A percentile compares a stretch with the other conserved stretches of the same genome.
Evolutionary conservation across 192 early-diverging fungal genomes (phyloP).

Genomic region (Paraglomus brasilianum): DNA sequence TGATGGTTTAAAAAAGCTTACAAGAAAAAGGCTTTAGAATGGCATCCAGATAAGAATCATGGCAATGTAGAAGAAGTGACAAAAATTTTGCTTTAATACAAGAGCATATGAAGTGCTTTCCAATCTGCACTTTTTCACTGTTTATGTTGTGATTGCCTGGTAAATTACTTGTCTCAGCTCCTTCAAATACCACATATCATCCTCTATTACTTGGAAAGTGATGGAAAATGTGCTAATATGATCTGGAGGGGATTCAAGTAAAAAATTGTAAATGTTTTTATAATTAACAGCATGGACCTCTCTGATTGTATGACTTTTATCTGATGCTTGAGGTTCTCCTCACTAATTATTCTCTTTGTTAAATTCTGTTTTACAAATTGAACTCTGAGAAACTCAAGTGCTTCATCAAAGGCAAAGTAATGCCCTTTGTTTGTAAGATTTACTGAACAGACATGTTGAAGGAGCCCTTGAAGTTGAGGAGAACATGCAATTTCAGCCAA

Average conservation of each 20-base stretch:
- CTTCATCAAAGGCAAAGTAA: conserved; percentile 3
- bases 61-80: conserved; percentile 84
- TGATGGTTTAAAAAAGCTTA: conserved; percentile 91
- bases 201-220: conserved; percentile 16
- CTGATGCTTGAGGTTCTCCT: conserved; percentile 2
- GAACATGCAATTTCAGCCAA: neutral
- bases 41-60: conserved; percentile 87
- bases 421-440: neutral
- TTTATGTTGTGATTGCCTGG: too few relatives aligned
- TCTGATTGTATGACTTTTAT: neutral
- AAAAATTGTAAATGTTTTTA: conserved; percentile 3
- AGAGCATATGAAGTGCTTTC: conserved; percentile 91
- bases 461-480: neutral
- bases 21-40: conserved; percentile 68
- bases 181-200: conserved; percentile 2
- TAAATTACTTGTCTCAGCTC: conserved; percentile 59
- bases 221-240: conserved; percentile 25
- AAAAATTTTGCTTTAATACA: conserved; percentile 84
- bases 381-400: neutral
- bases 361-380: conserved; percentile 9
- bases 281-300: too few relatives aligned
- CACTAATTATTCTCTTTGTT: neutral
- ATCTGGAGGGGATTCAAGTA: neutral
- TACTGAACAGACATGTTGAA: conserved; percentile 3
- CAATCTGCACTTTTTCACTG: conserved; percentile 86